Conservation (phyloP, 2,329 filamentous ascomycete genomes). For the Falciphora oryzae region DNA sequence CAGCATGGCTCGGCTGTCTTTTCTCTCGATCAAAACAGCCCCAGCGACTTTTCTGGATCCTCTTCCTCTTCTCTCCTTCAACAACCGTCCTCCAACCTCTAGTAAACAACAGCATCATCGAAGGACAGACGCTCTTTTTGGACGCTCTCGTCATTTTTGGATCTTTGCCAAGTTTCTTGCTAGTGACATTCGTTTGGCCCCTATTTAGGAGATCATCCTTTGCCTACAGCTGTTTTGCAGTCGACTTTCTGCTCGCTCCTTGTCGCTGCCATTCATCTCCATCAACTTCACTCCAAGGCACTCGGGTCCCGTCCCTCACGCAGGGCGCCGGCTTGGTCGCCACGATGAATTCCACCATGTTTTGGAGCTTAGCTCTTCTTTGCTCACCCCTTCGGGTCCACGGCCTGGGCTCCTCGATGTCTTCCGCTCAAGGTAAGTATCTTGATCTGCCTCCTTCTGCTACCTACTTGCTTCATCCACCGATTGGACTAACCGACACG, state of each 20-base stretch:
- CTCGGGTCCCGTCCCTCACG: not conserved
- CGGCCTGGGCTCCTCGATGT: not conserved
- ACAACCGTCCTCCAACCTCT: slow-evolving; percentile 6
- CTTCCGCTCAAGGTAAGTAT: not conserved
- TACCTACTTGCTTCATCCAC: not conserved
- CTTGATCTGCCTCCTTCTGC: not conserved
- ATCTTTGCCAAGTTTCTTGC: slow-evolving; percentile 11
- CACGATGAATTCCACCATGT: slow-evolving; percentile 9
- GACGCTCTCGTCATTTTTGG: slow-evolving; percentile 17
- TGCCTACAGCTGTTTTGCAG: slow-evolving; percentile 11
- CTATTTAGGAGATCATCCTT: slow-evolving; percentile 12
- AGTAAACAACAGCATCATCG: slow-evolving; percentile 12
- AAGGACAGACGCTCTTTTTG: slow-evolving; percentile 14
- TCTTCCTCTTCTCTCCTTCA: slow-evolving; percentile 2
- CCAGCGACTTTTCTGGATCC: not conserved
- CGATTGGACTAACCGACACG: not conserved
- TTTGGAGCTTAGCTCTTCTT: slow-evolving; percentile 9
- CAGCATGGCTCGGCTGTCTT: not conserved
- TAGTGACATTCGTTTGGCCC: slow-evolving; percentile 13
- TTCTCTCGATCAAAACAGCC: not conserved
- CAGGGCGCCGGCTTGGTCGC: not conserved
- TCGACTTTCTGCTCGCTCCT: not conserved
- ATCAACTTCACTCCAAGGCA: not conserved
- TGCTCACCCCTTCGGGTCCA: not conserved
- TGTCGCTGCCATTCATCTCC: slow-evolving; percentile 8